Base-by-base conservation (phyloP, 1,139 yeast genomes). In the Protomyces lactucae-debilis region DNA sequence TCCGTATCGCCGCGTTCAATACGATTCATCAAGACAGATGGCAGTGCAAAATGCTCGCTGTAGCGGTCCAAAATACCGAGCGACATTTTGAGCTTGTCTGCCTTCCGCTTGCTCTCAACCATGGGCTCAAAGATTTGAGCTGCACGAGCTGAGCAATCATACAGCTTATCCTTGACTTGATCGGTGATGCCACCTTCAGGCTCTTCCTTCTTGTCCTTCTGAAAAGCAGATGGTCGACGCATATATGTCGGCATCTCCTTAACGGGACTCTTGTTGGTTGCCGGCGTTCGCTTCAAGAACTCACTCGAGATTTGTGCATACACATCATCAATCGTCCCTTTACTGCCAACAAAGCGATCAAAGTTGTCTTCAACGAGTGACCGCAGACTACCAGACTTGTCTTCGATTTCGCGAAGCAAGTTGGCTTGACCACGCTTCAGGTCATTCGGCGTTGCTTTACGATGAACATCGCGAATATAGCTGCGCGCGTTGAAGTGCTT, bases 61-160 rank as follows among this genome's bases (percentile, higher is more conserved):
- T 90, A 83, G 54, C 80, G 78, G 59, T 85, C 85, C 23, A 91
- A 79, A 67, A 88, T 82, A 36, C 82, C 82, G 65, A 88, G 78
- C 16, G 95, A 82, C 45, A 80, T 80, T 59, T 79, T 77, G 61
- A 88, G 79, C 68, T 86, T 84, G 25, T 78, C 77, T 68, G 87
- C 88, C 70, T 83, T 85, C 9, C 79, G 76, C 66, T 84, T 82
- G 65, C 84, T 83, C 60, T 86, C 87, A 64, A 86, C 75, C 5
- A 92, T 83, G 0, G 98, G 98, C 68, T 91, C 84, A 68, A 90
- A 82, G 73, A 87, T 78, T 67, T 85, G 78, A 0, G 89, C 80
- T 0, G 92, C 86, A n/a, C 74, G 73, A 35, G 74, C 70, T 51
- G 72, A 73, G 37, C 78, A 76, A 9, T 76, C 70, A 56, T 57